Evolutionary conservation across 345 rosid species (phyloP).

Genomic region (Eutrema heterophyllum): DNA sequence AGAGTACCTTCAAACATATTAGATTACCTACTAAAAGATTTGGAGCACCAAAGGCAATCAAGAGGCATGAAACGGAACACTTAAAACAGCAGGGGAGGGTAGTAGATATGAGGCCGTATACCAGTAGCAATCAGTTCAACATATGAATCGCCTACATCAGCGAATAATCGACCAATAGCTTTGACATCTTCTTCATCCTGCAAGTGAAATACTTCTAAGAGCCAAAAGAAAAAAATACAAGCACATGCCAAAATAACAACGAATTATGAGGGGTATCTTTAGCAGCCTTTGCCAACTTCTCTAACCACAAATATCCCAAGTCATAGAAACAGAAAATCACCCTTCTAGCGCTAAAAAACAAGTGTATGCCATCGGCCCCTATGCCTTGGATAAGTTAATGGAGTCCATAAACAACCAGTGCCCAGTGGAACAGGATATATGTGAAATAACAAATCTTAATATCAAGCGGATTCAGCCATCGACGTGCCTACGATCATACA

Average conservation of each 20-base stretch:
- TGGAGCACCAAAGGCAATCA: constrained; percentile 15
- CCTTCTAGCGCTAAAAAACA: neutral
- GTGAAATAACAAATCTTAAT: neutral
- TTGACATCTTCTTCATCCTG: constrained; percentile 99
- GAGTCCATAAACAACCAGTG: neutral
- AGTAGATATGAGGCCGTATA: constrained; percentile 24
- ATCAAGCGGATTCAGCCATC: constrained; percentile 2
- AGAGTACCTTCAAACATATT: constrained; percentile 11
- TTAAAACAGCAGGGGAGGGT: constrained; percentile 5
- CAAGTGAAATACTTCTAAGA: constrained; percentile 23
- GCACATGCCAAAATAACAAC: constrained; percentile 11
- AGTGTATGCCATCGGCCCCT: neutral
- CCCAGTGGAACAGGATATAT: constrained; percentile 13
- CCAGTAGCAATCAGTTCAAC: constrained; percentile 95
- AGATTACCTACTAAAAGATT: constrained; percentile 5
- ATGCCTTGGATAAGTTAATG: neutral
- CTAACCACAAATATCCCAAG: neutral
- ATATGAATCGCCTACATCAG: constrained; percentile 98
- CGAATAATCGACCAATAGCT: constrained; percentile 94
- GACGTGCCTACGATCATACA: neutral
- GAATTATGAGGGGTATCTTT: neutral
- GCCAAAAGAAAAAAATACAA: neutral
- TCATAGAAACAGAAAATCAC: neutral
- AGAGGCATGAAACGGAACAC: constrained; percentile 18
- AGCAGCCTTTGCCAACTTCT: constrained; percentile 12